Evolutionary conservation across 2,329 filamentous ascomycete genomes (phyloP).

Genomic region (Podosphaera xanthii): DNA sequence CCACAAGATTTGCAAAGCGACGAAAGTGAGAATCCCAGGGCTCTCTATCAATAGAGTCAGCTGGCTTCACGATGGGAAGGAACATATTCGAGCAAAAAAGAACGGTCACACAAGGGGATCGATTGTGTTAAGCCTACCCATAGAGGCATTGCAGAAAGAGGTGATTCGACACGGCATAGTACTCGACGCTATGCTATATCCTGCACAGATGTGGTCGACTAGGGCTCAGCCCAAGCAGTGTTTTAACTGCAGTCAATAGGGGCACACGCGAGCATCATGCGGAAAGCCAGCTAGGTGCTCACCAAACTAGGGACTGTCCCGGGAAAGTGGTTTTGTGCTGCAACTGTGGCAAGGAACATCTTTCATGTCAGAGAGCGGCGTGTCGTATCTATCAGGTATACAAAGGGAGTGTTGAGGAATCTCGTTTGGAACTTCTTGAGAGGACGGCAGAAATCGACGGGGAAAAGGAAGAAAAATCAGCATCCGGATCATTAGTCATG

Average conservation of each 20-base stretch:
- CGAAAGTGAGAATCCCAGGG: not conserved
- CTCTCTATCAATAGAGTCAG: not conserved
- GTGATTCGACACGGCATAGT: not conserved
- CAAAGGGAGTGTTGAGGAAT: not conserved
- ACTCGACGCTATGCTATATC: too few species aligned
- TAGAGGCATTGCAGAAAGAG: not conserved
- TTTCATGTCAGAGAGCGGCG: not conserved
- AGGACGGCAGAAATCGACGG: not conserved
- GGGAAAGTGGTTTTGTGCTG: too few species aligned
- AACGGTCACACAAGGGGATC: not conserved
- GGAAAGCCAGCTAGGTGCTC: too few species aligned
- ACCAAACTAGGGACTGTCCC: too few species aligned
- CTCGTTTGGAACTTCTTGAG: not conserved
- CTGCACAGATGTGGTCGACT: too few species aligned
- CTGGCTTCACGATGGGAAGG: not conserved
- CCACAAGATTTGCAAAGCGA: not conserved
- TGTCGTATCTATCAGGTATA: not conserved
- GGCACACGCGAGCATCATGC: too few species aligned
- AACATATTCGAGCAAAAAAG: not conserved
- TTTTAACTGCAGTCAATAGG: not conserved
- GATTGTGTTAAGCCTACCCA: not conserved
- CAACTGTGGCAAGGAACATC: not conserved
- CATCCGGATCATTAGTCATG: not conserved
- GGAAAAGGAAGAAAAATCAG: not conserved
- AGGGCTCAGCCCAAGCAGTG: not conserved